A percentile compares a stretch with the other conserved stretches of the same genome.
phyloP scores from a whole-genome alignment of 257 asterid genomes.

The Galeopsis tetrahit region DNA sequence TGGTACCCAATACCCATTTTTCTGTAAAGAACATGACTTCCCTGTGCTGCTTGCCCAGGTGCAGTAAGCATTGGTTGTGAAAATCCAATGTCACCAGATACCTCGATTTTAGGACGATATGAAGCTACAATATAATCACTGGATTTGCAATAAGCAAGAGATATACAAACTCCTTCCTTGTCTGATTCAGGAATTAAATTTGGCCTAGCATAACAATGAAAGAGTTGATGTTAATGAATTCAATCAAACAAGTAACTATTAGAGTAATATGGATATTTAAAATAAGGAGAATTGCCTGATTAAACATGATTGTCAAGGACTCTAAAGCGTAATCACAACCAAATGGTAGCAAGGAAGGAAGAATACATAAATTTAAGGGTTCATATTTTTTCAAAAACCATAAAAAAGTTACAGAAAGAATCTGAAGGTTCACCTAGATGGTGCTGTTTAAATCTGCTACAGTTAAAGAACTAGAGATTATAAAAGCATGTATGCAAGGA shows the following conservation, averaged over 20 bases:
- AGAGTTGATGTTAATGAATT: constrained; percentile 8
- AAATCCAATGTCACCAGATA: constrained; percentile 34
- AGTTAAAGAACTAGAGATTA: no score
- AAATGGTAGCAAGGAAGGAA: background rate
- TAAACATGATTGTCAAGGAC: constrained; percentile 6
- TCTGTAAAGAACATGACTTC: constrained; percentile 67
- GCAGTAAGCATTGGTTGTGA: constrained; percentile 57
- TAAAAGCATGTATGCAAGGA: no score
- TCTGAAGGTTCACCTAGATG: background rate
- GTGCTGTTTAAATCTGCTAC: no score
- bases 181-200: constrained; percentile 67
- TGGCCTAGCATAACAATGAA: constrained; percentile 53
- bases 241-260: background rate
- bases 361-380: background rate
- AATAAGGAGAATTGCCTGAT: constrained; percentile 17
- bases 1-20: constrained; percentile 53
- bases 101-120: constrained; percentile 84
- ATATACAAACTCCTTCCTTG: constrained; percentile 83
- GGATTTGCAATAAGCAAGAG: constrained; percentile 66
- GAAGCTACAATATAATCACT: constrained; percentile 76
- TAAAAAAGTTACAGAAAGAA: background rate
- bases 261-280: background rate
- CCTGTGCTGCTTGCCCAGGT: constrained; percentile 55
- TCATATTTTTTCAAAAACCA: background rate
- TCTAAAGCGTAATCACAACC: background rate